Conservation (phyloP, 768 basidiomycete species). For the Imleria badia region DNA sequence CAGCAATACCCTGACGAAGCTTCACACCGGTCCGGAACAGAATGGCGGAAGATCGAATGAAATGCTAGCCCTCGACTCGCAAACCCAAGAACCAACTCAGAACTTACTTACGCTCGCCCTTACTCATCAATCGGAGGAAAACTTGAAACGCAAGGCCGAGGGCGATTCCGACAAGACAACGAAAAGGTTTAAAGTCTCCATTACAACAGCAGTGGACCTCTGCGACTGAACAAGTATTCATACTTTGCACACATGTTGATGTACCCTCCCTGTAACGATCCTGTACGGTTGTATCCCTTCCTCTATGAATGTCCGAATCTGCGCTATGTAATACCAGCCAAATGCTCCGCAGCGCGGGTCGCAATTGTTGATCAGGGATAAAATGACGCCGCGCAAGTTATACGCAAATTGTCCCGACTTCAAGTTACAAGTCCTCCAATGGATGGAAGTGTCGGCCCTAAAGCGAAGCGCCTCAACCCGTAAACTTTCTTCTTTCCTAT, state of each 20-base stretch:
- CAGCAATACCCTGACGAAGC: not conserved
- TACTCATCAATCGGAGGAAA: conserved; percentile 19
- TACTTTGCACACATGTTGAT: not conserved
- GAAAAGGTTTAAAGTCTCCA: conserved; percentile 74
- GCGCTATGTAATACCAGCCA: not conserved
- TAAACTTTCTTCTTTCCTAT: not conserved
- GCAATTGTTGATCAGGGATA: not conserved
- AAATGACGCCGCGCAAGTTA: not conserved
- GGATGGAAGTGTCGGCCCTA: conserved; percentile 35
- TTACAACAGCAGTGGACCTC: conserved; percentile 67
- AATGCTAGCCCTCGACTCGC: conserved; percentile 25
- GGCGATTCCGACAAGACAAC: conserved; percentile 12
- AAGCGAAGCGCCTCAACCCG: conserved; percentile 11
- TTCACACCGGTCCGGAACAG: not conserved
- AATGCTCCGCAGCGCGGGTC: not conserved
- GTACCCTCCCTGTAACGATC: not conserved
- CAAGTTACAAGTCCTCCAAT: no score
- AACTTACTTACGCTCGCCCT: conserved; percentile 14
- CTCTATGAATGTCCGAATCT: not conserved
- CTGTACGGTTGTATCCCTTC: not conserved
- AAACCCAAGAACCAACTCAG: conserved; percentile 44
- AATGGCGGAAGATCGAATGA: not conserved
- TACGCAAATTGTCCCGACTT: no score
- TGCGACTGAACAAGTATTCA: conserved; percentile 52
- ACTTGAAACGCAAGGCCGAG: conserved; percentile 36